Conservation (phyloP, 148 eudicot genomes). For the Limonium bicolor region DNA sequence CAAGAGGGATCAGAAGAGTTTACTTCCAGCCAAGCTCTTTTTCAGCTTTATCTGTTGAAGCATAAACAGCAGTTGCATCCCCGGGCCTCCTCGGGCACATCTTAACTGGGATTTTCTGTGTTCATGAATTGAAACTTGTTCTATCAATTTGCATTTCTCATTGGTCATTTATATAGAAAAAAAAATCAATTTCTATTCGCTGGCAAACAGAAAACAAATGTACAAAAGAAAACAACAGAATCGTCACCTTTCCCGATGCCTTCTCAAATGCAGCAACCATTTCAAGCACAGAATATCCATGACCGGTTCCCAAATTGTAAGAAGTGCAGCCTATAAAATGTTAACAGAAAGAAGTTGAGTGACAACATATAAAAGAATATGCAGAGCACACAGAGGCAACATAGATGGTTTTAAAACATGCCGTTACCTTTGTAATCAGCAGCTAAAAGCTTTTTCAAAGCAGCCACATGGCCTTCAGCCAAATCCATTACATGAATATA, state of each 20-base stretch:
- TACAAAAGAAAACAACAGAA: too few species aligned
- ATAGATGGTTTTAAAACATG: too few species aligned
- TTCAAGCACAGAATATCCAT: conserved; percentile 76
- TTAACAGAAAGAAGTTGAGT: too few species aligned
- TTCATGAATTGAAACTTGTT: neutral
- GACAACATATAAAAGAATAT: too few species aligned
- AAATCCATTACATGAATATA: conserved; percentile 96
- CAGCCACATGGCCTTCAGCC: conserved; percentile 95
- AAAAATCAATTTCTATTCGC: too few species aligned
- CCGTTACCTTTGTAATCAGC: too few species aligned
- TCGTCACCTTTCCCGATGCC: conserved; percentile 65
- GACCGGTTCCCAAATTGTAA: conserved; percentile 77
- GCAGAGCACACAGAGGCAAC: conserved; percentile 30
- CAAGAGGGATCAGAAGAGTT: conserved; percentile 8
- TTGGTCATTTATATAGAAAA: too few species aligned
- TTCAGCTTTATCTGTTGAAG: conserved; percentile 61
- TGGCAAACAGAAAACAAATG: too few species aligned
- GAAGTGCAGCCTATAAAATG: conserved; percentile 74
- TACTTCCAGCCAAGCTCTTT: conserved; percentile 91
- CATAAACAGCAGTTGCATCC: conserved; percentile 72
- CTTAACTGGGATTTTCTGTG: conserved; percentile 69
- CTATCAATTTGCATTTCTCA: too few species aligned
- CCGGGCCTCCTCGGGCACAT: conserved; percentile 76
- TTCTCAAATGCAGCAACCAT: conserved; percentile 84
- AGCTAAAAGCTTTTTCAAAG: conserved; percentile 54